These are phyloP conservation scores for Neofusicoccum parvum DNA, from an alignment of 2,329 filamentous ascomycete species.

Conservation along the genomic window DNA sequence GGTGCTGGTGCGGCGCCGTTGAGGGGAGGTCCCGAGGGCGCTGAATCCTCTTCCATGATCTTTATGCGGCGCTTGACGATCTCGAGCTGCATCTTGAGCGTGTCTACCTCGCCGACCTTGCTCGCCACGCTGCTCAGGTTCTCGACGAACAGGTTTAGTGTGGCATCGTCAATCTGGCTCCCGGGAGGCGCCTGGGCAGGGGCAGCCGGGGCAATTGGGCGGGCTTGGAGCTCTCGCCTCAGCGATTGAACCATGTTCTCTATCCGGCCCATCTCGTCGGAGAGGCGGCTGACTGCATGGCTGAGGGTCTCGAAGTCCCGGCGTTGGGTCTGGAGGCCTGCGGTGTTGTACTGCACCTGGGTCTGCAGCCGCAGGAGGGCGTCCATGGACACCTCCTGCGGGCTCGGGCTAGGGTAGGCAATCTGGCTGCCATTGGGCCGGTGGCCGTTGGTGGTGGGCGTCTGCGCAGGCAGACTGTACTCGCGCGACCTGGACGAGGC, in stretches of 20 bases:
- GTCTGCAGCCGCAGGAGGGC: constrained; percentile 50
- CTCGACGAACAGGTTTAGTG: constrained; percentile 48
- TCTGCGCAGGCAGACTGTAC: constrained; percentile 21
- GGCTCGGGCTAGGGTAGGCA: constrained; percentile 31
- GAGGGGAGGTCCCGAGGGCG: constrained; percentile 24
- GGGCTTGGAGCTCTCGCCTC: constrained; percentile 36
- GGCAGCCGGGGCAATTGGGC: constrained; percentile 19
- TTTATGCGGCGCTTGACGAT: constrained; percentile 51
- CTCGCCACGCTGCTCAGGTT: constrained; percentile 44
- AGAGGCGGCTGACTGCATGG: constrained; percentile 41
- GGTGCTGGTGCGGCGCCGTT: not conserved
- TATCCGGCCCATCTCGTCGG: constrained; percentile 45
- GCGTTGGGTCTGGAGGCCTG: constrained; percentile 35
- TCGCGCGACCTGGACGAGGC: constrained; percentile 27
- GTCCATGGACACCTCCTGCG: constrained; percentile 38
- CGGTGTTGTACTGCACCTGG: constrained; percentile 51
- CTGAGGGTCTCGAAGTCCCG: constrained; percentile 45
- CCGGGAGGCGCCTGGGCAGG: constrained; percentile 11
- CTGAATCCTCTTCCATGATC: constrained; percentile 33
- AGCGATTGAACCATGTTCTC: constrained; percentile 40
- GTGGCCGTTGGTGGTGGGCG: constrained; percentile 25
- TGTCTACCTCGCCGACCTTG: constrained; percentile 51
- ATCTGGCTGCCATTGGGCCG: constrained; percentile 29
- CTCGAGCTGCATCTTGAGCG: constrained; percentile 49
- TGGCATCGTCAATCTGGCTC: constrained; percentile 34